Percentiles rank a stretch among this genome's conserved stretches.
Conservation (phyloP, 2,329 filamentous ascomycete species). For the Scolecobasidium constrictum region DNA sequence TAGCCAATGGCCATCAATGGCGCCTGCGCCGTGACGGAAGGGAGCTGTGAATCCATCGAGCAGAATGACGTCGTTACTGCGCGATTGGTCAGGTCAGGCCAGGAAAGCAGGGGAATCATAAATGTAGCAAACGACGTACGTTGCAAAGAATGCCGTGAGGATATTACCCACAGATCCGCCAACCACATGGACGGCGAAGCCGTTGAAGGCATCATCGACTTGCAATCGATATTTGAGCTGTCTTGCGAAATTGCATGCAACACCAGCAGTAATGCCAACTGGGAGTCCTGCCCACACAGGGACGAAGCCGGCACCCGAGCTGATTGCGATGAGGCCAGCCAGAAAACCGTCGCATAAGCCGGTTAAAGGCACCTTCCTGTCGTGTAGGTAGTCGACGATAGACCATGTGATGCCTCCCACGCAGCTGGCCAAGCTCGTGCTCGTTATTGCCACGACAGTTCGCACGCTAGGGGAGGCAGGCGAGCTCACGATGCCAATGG, state of each 20-base stretch:
- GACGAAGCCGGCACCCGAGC: conserved; percentile 77
- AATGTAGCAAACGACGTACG: conserved; percentile 76
- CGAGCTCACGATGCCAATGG: conserved; percentile 88
- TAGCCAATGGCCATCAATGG: conserved; percentile 66
- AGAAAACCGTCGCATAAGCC: conserved; percentile 88
- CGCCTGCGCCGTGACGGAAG: too few relatives aligned
- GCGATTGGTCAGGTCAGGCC: too few relatives aligned
- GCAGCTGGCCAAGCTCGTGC: conserved; percentile 76
- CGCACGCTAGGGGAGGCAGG: conserved; percentile 72
- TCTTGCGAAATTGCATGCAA: conserved; percentile 78
- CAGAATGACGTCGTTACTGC: too few relatives aligned
- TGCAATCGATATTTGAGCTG: conserved; percentile 78
- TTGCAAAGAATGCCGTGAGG: conserved; percentile 71
- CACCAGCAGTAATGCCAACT: conserved; percentile 67
- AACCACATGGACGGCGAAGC: conserved; percentile 73
- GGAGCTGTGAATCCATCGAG: too few relatives aligned
- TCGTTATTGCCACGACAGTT: conserved; percentile 74
- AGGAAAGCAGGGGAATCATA: too few relatives aligned
- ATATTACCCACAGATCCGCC: conserved; percentile 72
- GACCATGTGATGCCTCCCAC: conserved; percentile 85
- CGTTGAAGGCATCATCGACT: conserved; percentile 79
- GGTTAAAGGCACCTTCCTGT: conserved; percentile 85
- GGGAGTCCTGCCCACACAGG: conserved; percentile 75
- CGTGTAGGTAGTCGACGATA: conserved; percentile 75
- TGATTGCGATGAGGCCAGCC: conserved; percentile 78